Conservation (phyloP, 2,329 filamentous ascomycete genomes). For the Fusarium sp. region DNA sequence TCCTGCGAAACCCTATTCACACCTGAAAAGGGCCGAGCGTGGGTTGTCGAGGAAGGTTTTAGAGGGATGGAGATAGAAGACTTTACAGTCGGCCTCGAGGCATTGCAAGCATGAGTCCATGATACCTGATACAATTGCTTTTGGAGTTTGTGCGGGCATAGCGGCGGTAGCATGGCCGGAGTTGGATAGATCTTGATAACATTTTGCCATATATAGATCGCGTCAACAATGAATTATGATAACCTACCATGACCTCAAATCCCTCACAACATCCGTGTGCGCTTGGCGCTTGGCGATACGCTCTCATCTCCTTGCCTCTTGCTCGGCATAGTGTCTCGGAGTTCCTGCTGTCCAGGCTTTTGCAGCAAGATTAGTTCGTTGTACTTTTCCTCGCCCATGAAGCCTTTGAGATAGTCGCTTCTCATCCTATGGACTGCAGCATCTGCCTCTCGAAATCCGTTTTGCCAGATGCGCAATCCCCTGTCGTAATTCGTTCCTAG, state of each 20-base stretch:
- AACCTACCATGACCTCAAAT: not conserved
- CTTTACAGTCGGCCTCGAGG: conserved; percentile 44
- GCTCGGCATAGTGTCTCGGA: not conserved
- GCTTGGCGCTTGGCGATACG: not conserved
- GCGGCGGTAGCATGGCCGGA: conserved; percentile 34
- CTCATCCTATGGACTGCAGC: not conserved
- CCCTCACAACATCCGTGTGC: not conserved
- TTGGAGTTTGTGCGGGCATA: conserved; percentile 37
- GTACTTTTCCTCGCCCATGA: conserved; percentile 18
- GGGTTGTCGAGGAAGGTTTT: conserved; percentile 92
- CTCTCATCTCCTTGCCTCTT: not conserved
- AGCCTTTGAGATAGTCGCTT: conserved; percentile 7
- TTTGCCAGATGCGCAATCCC: not conserved
- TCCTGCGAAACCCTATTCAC: conserved; percentile 84
- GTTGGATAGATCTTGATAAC: conserved; percentile 29
- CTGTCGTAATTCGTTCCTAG: conserved; percentile 6
- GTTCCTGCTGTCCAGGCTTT: not conserved
- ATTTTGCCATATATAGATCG: conserved; percentile 5
- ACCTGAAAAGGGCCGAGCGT: conserved; percentile 72
- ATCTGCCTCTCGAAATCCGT: not conserved
- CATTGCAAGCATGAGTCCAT: conserved; percentile 36
- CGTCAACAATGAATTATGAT: not conserved
- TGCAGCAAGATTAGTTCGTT: conserved; percentile 8
- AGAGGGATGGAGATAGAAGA: conserved; percentile 73
- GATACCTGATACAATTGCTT: not conserved